Conservation (phyloP, 441 rosid species). For the Viola pubescens region DNA sequence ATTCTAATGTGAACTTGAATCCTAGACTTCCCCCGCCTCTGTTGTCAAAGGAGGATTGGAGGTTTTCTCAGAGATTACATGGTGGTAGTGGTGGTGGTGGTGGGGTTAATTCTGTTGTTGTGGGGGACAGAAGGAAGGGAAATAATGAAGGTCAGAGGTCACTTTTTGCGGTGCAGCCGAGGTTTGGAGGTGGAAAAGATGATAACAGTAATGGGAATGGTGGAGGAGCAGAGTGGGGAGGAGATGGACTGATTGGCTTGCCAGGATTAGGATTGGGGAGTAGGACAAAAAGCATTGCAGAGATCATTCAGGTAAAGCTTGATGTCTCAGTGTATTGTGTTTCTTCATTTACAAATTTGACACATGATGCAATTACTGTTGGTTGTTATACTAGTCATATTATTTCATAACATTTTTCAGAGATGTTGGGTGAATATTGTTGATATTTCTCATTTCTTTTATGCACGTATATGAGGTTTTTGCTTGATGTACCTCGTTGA, state of each 20-base stretch:
- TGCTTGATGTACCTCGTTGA: too few species aligned
- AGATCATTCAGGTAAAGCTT: conserved; percentile 57
- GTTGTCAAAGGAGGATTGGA: conserved; percentile 63
- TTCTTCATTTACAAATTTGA: conserved; percentile 6
- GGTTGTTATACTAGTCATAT: too few species aligned
- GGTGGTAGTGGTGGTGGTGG: conserved; percentile 29
- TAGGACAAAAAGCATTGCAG: conserved; percentile 56
- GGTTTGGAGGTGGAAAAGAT: conserved; percentile 39
- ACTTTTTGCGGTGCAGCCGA: conserved; percentile 41
- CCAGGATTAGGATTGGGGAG: conserved; percentile 51
- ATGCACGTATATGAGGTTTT: too few species aligned
- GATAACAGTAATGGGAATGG: conserved; percentile 31
- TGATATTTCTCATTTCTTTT: too few species aligned
- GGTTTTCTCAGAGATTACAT: conserved; percentile 46
- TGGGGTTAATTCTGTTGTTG: conserved; percentile 19
- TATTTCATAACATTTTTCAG: too few species aligned
- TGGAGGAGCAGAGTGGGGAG: conserved; percentile 51
- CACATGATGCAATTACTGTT: too few species aligned
- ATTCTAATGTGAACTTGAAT: conserved; percentile 53
- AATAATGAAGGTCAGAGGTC: conserved; percentile 30
- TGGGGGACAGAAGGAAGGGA: conserved; percentile 43
- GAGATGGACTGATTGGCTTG: conserved; percentile 64
- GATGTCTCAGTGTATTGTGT: conserved; percentile 3
- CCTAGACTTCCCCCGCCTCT: conserved; percentile 69
- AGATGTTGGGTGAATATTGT: too few species aligned